Evolutionary conservation across 73 alveolate genomes (phyloP), one percentile per base, ranked within the genome.

Genomic region (Blepharisma stoltei): DNA sequence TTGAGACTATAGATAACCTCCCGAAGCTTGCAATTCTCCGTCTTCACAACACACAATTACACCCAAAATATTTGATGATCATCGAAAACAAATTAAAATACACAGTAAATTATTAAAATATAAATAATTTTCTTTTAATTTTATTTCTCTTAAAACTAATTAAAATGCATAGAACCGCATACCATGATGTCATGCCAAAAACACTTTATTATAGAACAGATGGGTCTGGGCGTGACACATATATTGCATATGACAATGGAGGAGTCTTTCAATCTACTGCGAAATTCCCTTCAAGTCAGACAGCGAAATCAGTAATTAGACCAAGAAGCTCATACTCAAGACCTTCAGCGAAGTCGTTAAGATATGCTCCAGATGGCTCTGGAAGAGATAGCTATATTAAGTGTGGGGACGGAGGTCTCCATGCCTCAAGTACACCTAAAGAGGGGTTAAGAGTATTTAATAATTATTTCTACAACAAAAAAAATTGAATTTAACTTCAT

Each of bases 211-310:
- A 85, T 82, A 44, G 49, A 48, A 27, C 90, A 5, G 83, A 88
- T 54, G 95, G 92, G 4, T 53, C 95, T 18, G 95, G 92, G 20
- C 77, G 95, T 45, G 95, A 88, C 54, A 66, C 87, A 32, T 88
- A 88, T 76, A 88, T 88, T 23, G 50, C 54, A 27, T 37, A 48
- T 27, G 80, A 85, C 69, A 53, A 81, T 81, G 92, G 92, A 44
- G 92, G 92, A 23, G 53, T 84, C 54, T 37, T 67, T 69, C 41
- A 60, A 27, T 21, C 76, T 20, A 60, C n/a, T 9, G n/a, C 21
- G 49, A 60, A 9, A 60, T 27, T 14, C 21, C 14, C 38, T 21
- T 25, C 49, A 9, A 11, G 41, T 37, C 21, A 25, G n/a, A 25
- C 18, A 37, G 21, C 41, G 52, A 20, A 52, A 52, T n/a, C 18